Evolutionary conservation across 345 rosid species (phyloP).

Genomic region (Odontarrhena argentea): DNA sequence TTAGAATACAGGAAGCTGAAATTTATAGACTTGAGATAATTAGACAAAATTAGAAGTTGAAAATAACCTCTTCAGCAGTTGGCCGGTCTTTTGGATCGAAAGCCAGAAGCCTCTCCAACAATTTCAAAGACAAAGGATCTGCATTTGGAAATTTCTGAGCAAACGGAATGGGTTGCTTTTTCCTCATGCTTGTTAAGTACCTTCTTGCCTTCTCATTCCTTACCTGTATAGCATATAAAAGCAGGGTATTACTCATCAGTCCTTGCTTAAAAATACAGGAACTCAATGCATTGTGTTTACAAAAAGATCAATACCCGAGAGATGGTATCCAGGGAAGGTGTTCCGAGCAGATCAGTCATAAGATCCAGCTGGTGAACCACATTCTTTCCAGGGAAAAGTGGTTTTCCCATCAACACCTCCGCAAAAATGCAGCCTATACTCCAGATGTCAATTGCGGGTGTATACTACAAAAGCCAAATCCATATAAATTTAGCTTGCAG

Average conservation of each 20-base stretch:
- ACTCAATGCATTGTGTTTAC: not conserved
- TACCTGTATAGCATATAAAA: conserved; percentile 52
- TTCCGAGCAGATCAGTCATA: conserved; percentile 96
- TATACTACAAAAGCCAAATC: conserved; percentile 62
- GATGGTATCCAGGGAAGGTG: conserved; percentile 89
- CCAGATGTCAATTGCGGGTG: conserved; percentile 97
- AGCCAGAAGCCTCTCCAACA: conserved; percentile 80
- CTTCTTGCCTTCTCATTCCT: conserved; percentile 95
- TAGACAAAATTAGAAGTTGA: conserved; percentile 19
- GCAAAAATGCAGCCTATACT: conserved; percentile 98
- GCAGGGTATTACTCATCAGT: not conserved
- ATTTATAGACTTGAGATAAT: not conserved
- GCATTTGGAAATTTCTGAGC: conserved; percentile 79
- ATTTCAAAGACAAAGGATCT: conserved; percentile 72
- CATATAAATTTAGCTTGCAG: conserved; percentile 6
- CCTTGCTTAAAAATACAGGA: conserved; percentile 9
- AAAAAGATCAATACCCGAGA: conserved; percentile 58
- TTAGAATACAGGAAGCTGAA: not conserved
- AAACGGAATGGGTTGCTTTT: conserved; percentile 74
- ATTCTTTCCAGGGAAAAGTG: conserved; percentile 93
- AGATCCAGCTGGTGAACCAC: conserved; percentile 96
- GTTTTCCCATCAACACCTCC: conserved; percentile 84
- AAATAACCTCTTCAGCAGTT: conserved; percentile 82
- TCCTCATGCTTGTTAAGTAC: conserved; percentile 92
- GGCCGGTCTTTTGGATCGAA: conserved; percentile 93